Conservation (phyloP, 1,284 basidiomycete species). For the Austroboletus niveus region DNA sequence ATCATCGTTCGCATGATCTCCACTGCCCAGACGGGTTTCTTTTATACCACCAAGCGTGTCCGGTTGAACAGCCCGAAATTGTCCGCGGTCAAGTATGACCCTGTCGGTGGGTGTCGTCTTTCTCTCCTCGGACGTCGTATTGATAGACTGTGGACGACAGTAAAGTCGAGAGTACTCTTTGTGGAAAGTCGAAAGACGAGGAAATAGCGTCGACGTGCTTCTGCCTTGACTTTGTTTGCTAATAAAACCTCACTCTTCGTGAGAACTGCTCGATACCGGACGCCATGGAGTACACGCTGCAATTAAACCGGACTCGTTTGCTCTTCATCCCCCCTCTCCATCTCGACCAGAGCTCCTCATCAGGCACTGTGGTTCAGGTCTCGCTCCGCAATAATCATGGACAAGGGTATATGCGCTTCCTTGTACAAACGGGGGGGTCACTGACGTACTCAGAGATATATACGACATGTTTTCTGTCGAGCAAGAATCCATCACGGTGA, state of each 20-base stretch:
- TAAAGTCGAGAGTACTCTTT: constrained; percentile 72
- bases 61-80: constrained; percentile 67
- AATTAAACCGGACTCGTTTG: constrained; percentile 23
- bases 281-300: constrained; percentile 11
- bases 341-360: neutral
- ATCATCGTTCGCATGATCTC: constrained; percentile 84
- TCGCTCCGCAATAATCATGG: constrained; percentile 15
- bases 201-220: constrained; percentile 34
- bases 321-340: constrained; percentile 22
- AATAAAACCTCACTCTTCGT: constrained; percentile 1
- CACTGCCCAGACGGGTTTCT: constrained; percentile 86
- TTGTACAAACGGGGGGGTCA: neutral
- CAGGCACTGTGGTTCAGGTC: constrained; percentile 27
- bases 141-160: constrained; percentile 36
- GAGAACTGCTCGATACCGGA: constrained; percentile 1
- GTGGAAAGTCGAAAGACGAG: constrained; percentile 75
- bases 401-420: constrained; percentile 21
- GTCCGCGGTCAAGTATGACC: constrained; percentile 87
- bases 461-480: constrained; percentile 5
- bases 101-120: constrained; percentile 57
- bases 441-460: constrained; percentile 14
- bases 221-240: neutral
- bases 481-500: constrained; percentile 21
- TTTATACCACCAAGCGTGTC: constrained; percentile 79
- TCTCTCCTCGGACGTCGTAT: neutral